Evolutionary conservation across 345 rosid genomes (phyloP).

Genomic region (Mallotus nudiflorus): DNA sequence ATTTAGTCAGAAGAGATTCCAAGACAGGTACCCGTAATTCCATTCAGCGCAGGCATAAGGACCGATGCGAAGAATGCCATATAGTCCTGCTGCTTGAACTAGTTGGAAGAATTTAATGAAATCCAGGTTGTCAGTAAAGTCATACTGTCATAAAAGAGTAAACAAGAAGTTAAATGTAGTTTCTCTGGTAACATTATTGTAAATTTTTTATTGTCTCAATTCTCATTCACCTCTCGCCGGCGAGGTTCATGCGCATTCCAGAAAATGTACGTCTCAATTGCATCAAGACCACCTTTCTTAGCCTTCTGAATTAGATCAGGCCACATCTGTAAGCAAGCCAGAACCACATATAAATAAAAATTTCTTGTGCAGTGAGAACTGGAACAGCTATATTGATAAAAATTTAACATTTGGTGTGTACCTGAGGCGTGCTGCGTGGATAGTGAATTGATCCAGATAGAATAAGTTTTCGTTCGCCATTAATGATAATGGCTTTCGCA

Average conservation of each 20-base stretch:
- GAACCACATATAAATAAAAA: not conserved
- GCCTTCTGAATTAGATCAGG: conserved; percentile 48
- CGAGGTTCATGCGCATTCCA: conserved; percentile 58
- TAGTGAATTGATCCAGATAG: conserved; percentile 52
- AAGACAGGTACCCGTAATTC: conserved; percentile 49
- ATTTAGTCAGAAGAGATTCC: not conserved
- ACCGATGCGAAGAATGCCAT: conserved; percentile 51
- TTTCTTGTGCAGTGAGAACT: too few relatives aligned
- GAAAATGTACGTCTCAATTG: conserved; percentile 54
- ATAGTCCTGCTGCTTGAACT: conserved; percentile 40
- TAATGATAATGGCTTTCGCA: conserved; percentile 42
- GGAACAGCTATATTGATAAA: too few relatives aligned
- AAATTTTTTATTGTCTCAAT: too few relatives aligned
- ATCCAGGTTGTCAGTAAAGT: conserved; percentile 34
- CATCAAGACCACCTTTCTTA: conserved; percentile 55
- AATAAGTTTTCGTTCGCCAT: conserved; percentile 46
- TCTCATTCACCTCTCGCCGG: conserved; percentile 40
- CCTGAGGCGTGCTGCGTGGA: too few relatives aligned
- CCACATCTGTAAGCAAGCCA: conserved; percentile 59
- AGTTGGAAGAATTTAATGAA: conserved; percentile 43
- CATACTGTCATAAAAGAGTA: conserved; percentile 14
- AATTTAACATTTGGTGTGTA: too few relatives aligned
- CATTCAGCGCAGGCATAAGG: conserved; percentile 50
- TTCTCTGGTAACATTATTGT: not conserved
- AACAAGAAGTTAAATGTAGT: not conserved